Base-by-base conservation (phyloP, 2,329 filamentous ascomycete species). In the Ascocoryne sarcoides region DNA sequence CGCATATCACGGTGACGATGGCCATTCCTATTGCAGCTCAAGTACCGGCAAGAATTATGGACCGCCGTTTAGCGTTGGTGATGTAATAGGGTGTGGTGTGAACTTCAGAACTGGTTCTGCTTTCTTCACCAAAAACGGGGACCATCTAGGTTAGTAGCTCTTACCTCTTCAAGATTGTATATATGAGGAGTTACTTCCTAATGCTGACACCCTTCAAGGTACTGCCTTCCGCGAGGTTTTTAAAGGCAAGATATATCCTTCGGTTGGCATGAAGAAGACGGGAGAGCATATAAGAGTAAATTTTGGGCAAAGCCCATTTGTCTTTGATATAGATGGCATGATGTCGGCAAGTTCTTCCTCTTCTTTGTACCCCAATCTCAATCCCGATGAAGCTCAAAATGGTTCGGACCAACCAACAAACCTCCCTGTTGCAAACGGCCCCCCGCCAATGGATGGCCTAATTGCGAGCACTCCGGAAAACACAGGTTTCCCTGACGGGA, bases 301-400 rank as follows among this genome's bases (percentile, higher is more conserved):
- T 55, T 83, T 84, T 63, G 79, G 79, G 34, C 76, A 82, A 61
- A 75, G 73, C 39, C 83, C 84, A 3, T 96, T 96, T 61, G 73
- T 86, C 32, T 98, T 83, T 64, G 85, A 95, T 60, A 96, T 98
- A 52, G 86, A 95, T 61, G 75, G 76, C 44, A 76, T 92, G 71
- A 82, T 95, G 67, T 74, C 73, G 68, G 84, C 84, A 71, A 55
- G 73, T 64, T 40, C 41, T 39, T 30, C 44, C 45, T 46, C 30
- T 37, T 36, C 26, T 43, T 46, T 42, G 43, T 32, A n/a, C 30
- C 10, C 32, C 33, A 36, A 28, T 28, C 19, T 16, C 36, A 29
- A 15, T 26, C 14, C 29, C 23, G 19, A 16, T 20, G 32, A 36
- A 33, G 23, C 23, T 26, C 23, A 26, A 12, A 26, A 26, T 26